A percentile compares a stretch with the other conserved stretches of the same genome.
phyloP scores from a whole-genome alignment of 257 asterid genomes.

The Forsythia viridissima region DNA sequence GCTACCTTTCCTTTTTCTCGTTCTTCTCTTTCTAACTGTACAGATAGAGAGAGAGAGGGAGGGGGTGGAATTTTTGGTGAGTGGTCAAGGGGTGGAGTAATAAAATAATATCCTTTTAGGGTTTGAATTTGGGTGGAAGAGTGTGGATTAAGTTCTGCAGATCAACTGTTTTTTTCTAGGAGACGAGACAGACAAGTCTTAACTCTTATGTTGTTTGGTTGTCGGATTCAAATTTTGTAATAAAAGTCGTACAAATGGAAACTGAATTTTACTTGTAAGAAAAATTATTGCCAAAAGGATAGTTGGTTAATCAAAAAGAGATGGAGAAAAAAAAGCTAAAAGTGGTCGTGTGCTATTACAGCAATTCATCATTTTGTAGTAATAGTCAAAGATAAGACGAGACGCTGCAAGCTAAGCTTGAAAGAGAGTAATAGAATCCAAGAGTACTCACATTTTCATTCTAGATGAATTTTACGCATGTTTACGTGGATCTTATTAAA shows the following conservation, averaged over 20 bases:
- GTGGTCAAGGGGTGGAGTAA: conserved; percentile 17
- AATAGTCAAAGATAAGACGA: too few relatives aligned
- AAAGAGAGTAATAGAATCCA: too few relatives aligned
- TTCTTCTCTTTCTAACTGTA: conserved; percentile 6
- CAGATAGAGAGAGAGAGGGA: background rate
- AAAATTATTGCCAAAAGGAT: background rate
- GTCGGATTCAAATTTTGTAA: background rate
- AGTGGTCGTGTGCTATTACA: too few relatives aligned
- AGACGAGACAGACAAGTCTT: background rate
- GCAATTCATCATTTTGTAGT: too few relatives aligned
- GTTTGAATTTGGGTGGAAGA: conserved; percentile 19
- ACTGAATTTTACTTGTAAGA: background rate
- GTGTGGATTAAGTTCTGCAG: conserved; percentile 26
- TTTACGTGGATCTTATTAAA: too few relatives aligned
- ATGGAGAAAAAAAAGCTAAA: too few relatives aligned
- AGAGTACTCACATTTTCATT: too few relatives aligned
- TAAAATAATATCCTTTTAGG: conserved; percentile 20
- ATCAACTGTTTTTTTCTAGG: background rate
- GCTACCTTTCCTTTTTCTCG: background rate
- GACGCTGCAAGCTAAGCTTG: too few relatives aligned
- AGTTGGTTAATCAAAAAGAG: too few relatives aligned
- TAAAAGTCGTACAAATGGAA: background rate
- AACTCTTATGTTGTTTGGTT: background rate
- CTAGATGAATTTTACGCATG: too few relatives aligned
- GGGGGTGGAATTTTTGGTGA: background rate